Conservation (phyloP, 106 monocot genomes). For the Hemerocallis citrina region DNA sequence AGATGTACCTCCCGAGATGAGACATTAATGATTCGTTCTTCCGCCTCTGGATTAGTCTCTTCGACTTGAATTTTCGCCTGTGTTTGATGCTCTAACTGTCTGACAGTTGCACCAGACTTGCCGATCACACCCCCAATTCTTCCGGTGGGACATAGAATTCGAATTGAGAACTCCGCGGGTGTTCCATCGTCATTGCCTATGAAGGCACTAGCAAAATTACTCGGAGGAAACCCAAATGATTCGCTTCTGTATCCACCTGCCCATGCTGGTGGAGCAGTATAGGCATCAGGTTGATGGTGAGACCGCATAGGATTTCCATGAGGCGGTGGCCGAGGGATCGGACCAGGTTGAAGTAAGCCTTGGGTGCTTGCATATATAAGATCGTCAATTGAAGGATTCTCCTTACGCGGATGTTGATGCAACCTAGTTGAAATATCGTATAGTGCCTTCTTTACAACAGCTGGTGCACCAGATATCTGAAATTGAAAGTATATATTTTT, state of each 20-base stretch:
- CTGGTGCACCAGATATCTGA: conserved; percentile 60
- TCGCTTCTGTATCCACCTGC: conserved; percentile 32
- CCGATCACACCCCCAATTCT: conserved; percentile 72
- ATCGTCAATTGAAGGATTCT: conserved; percentile 61
- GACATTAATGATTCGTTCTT: conserved; percentile 44
- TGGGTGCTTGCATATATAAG: conserved; percentile 63
- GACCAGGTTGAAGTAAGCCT: conserved; percentile 18
- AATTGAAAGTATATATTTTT: not conserved
- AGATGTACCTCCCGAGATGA: conserved; percentile 57
- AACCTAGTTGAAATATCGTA: conserved; percentile 61
- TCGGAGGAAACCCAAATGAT: conserved; percentile 17
- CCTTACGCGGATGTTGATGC: conserved; percentile 69
- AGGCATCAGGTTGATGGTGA: conserved; percentile 9
- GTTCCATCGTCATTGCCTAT: conserved; percentile 8
- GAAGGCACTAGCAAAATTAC: conserved; percentile 16
- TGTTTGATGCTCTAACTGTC: conserved; percentile 60
- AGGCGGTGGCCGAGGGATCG: conserved; percentile 14
- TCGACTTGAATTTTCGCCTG: conserved; percentile 61
- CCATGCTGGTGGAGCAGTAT: conserved; percentile 27
- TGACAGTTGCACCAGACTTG: conserved; percentile 53
- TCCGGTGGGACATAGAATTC: conserved; percentile 49
- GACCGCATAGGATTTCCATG: conserved; percentile 17
- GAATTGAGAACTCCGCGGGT: conserved; percentile 53
- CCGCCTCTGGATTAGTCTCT: conserved; percentile 32
- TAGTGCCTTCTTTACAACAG: conserved; percentile 44